Evolutionary conservation across 73 alveolate species (phyloP).

Genomic region (Tetrahymena elliotti): DNA sequence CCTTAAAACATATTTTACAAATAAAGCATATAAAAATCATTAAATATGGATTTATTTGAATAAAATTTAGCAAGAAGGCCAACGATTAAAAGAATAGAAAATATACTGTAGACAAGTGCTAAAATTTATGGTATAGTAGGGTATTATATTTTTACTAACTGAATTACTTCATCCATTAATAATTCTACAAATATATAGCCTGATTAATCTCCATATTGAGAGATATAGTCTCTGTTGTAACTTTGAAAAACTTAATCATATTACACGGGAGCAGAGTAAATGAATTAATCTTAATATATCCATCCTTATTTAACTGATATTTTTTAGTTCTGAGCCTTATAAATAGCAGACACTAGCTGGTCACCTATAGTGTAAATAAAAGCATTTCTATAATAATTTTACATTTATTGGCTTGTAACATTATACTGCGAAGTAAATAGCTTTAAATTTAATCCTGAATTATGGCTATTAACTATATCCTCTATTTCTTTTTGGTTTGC

Average conservation of each 20-base stretch:
- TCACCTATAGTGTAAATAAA: not conserved
- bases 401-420: not conserved
- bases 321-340: not conserved
- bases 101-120: not conserved
- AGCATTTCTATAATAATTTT: not conserved
- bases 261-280: not conserved
- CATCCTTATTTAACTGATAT: not conserved
- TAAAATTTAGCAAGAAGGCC: not conserved
- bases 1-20: not conserved
- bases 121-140: not conserved
- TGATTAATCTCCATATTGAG: not conserved
- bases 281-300: not conserved
- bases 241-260: not conserved
- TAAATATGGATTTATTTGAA: not conserved
- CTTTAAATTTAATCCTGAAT: not conserved
- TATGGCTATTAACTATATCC: not conserved
- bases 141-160: not conserved
- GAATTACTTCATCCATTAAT: not conserved
- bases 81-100: not conserved
- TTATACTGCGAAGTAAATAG: not conserved
- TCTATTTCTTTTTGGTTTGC: not conserved
- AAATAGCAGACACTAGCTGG: not conserved
- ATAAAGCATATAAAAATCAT: not conserved
- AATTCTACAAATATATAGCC: not conserved
- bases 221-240: not conserved